phyloP scores from a whole-genome alignment of 2,329 filamentous ascomycete species.

The Aspergillus eucalypticola region DNA sequence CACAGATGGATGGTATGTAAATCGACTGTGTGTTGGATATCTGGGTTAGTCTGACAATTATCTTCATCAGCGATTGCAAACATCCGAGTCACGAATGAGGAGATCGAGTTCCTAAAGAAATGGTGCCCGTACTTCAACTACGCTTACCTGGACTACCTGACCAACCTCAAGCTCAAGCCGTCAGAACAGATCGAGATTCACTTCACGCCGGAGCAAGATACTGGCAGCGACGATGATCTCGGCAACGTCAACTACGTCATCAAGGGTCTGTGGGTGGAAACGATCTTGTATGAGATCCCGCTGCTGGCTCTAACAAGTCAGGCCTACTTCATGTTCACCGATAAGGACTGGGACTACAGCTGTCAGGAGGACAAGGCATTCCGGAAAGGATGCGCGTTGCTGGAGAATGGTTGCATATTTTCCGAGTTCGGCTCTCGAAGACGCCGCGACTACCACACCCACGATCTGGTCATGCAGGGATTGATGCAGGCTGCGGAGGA shows the following conservation, averaged over 20 bases:
- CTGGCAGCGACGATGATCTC: conserved; percentile 63
- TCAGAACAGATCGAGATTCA: conserved; percentile 73
- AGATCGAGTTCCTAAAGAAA: conserved; percentile 73
- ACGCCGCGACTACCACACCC: conserved; percentile 89
- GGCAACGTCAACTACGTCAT: conserved; percentile 78
- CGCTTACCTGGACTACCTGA: conserved; percentile 78
- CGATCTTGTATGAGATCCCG: conserved; percentile 96
- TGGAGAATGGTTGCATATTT: conserved; percentile 81
- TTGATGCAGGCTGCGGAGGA: conserved; percentile 77
- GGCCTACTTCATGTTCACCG: conserved; percentile 96
- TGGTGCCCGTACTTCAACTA: conserved; percentile 78
- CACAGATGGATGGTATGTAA: conserved; percentile 73
- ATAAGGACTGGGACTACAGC: conserved; percentile 86
- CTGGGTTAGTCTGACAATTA: neutral
- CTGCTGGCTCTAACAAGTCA: conserved; percentile 89
- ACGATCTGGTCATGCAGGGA: conserved; percentile 86
- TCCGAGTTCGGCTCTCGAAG: conserved; percentile 93
- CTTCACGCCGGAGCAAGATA: conserved; percentile 60
- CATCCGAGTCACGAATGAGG: conserved; percentile 74
- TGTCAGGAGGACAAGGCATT: conserved; percentile 84
- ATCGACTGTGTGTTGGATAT: neutral
- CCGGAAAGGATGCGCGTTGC: conserved; percentile 72
- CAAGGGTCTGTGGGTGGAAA: conserved; percentile 85
- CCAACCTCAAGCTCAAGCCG: conserved; percentile 77
- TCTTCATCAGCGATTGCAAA: conserved; percentile 69